Base-by-base conservation (phyloP, 257 asterid genomes). In the Knoxia roxburghii region DNA sequence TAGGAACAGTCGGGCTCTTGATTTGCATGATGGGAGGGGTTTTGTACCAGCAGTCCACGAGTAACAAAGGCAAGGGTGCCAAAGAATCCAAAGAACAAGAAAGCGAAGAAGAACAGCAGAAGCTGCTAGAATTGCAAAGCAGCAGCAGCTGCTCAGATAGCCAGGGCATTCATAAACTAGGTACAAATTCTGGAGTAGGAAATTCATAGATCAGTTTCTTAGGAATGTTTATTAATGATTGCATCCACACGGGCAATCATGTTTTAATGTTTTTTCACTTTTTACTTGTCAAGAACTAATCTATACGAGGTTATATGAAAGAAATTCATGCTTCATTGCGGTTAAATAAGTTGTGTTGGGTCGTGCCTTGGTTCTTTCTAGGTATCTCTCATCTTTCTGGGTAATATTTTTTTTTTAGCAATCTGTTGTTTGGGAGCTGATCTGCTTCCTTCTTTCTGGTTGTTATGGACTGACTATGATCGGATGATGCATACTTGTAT, bases 1-100 rank as follows among this genome's bases (percentile, higher is more conserved):
- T 89, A 76, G 97, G 98, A 24, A 92, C 98, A 15, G 76, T 89
- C 6, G 98, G 98, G 29, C 93, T 92, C 48, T 74, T 92, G 81
- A 84, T 89, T 71, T 92, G 98, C 79, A 92, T 92, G 98, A 26
- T 75, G 64, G 98, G 97, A 30, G 98, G 98, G 56, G 56, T 89
- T 39, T 21, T 92, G 90, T 92, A 92, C 77, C 98, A 92, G 51
- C 97, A 81, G 65, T 92, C 96, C 29, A 80, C 91, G 8, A 88
- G 83, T 81, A 79, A 68, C 61, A 84, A 83, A 68, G 75, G 87
- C 37, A 76, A 82, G 70, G 79, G 77, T 14, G 84, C 51, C 7
- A 74, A 66, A 71, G 89, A 81, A 63, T 83, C 77, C 2, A 63
- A 67, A 71, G 76, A 67, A 68, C 81, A 58, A 71, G 81, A 75